phyloP scores from a whole-genome alignment of 305 asterid genomes.

The Nicotiana rustica region DNA sequence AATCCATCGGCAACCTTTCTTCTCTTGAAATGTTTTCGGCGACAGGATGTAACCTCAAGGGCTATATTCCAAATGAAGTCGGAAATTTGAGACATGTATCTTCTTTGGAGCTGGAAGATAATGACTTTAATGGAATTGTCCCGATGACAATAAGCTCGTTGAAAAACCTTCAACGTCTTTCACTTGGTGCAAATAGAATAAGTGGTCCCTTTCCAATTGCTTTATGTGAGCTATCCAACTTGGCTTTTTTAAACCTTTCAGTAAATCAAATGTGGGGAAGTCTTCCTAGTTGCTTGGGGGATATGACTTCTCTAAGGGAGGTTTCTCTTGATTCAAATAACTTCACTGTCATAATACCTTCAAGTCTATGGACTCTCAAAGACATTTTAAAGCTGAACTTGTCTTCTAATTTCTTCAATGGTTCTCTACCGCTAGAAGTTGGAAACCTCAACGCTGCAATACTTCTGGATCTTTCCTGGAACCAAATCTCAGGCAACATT shows the following conservation, averaged over 20 bases:
- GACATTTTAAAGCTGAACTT: constrained; percentile 20
- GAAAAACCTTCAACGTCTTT: constrained; percentile 34
- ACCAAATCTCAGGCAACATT: constrained; percentile 38
- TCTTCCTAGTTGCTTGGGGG: constrained; percentile 29
- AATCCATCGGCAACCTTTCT: neutral
- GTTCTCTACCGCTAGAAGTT: constrained; percentile 36
- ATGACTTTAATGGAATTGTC: constrained; percentile 30
- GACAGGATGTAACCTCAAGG: constrained; percentile 7
- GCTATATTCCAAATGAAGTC: constrained; percentile 38
- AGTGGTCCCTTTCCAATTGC: neutral
- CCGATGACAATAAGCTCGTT: constrained; percentile 15
- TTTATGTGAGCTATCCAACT: constrained; percentile 1
- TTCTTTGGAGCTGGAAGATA: neutral
- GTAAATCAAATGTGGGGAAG: constrained; percentile 20
- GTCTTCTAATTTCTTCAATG: constrained; percentile 32
- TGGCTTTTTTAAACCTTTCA: neutral
- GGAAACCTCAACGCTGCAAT: constrained; percentile 31
- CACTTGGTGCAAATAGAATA: constrained; percentile 22
- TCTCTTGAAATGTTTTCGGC: neutral
- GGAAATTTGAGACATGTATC: constrained; percentile 17
- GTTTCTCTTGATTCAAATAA: constrained; percentile 31
- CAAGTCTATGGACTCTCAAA: constrained; percentile 32
- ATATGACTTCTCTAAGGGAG: constrained; percentile 34
- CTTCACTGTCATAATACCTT: constrained; percentile 28
- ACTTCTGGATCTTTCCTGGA: constrained; percentile 33